Conservation (phyloP, 2,329 filamentous ascomycete species). For the Diaporthe sp. region DNA sequence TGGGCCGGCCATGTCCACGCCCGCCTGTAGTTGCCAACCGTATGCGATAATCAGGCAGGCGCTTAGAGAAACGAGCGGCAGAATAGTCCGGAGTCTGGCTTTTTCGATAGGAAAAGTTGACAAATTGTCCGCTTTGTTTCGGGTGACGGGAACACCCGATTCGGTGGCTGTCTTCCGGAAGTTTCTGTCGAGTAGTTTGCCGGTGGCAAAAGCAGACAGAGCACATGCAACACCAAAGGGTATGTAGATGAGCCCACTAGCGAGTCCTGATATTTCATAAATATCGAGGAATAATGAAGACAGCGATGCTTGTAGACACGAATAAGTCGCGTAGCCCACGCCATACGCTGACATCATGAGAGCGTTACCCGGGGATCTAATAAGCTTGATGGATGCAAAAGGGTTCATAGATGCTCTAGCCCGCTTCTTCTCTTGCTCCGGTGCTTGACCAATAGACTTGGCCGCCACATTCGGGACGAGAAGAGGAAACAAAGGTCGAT, state of each 20-base stretch:
- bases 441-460: not conserved
- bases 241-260: conserved; percentile 26
- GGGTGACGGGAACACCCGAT: not conserved
- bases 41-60: conserved; percentile 18
- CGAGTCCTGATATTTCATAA: not conserved
- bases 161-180: conserved; percentile 20
- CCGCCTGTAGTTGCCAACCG: conserved; percentile 21
- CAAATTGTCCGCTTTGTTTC: not conserved
- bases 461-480: not conserved
- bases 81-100: conserved; percentile 18
- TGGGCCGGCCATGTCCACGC: conserved; percentile 16
- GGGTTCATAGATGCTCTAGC: conserved; percentile 1
- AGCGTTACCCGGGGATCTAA: conserved; percentile 3
- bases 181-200: conserved; percentile 24
- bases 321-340: conserved; percentile 28
- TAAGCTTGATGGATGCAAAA: conserved; percentile 10
- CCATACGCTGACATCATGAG: conserved; percentile 1
- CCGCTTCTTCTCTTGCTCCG: not conserved
- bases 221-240: conserved; percentile 30
- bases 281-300: conserved; percentile 22
- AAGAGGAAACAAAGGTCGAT: not conserved
- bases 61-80: not conserved
- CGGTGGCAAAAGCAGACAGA: conserved; percentile 25
- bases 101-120: conserved; percentile 23
- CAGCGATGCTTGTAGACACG: conserved; percentile 19